Conservation (phyloP, 768 basidiomycete species). For the Rhizopogon roseolus region DNA sequence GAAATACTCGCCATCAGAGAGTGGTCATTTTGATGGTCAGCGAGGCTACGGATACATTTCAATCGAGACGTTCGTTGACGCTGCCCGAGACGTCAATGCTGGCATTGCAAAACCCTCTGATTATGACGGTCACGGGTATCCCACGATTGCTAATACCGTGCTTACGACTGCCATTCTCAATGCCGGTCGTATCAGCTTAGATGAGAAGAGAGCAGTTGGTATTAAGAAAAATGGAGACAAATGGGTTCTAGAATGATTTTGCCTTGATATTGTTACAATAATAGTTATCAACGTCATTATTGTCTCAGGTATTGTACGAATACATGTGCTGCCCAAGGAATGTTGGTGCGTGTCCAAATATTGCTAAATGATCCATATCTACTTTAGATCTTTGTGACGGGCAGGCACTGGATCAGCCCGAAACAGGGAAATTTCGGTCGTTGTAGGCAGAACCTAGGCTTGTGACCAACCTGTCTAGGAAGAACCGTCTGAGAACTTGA, state of each 20-base stretch:
- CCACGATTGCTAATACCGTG: constrained; percentile 87
- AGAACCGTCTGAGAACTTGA: neutral
- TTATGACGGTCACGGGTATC: constrained; percentile 76
- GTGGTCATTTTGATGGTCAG: constrained; percentile 92
- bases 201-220: constrained; percentile 81
- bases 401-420: neutral
- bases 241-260: constrained; percentile 63
- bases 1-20: constrained; percentile 92
- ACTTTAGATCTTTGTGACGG: neutral
- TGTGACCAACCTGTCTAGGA: no score
- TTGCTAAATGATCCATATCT: neutral
- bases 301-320: neutral
- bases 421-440: neutral
- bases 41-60: constrained; percentile 90
- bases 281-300: constrained; percentile 5
- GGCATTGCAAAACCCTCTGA: constrained; percentile 59
- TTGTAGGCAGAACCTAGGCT: neutral
- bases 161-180: constrained; percentile 85
- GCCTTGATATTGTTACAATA: constrained; percentile 4
- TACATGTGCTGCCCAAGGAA: neutral
- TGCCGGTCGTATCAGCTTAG: constrained; percentile 84
- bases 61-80: constrained; percentile 90
- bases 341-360: neutral
- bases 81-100: constrained; percentile 73
- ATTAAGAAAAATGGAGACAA: constrained; percentile 62